Evolutionary conservation across 805 yeast genomes (phyloP), one percentile per base, ranked within the genome.

Genomic region (Sugiyamaella lignohabitans): DNA sequence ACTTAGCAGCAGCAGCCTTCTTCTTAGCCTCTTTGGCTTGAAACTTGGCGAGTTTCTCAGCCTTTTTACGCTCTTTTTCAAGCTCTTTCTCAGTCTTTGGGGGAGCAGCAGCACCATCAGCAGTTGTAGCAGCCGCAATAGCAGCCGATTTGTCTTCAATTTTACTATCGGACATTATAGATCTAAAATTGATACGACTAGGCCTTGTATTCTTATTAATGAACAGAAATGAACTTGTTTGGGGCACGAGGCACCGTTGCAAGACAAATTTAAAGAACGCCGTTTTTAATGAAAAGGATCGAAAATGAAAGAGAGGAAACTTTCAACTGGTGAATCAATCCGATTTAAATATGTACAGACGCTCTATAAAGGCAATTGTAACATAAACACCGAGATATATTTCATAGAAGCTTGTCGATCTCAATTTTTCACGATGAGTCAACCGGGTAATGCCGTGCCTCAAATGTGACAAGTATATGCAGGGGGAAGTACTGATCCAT

Each of bases 1-100:
- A 63, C 18, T 53, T 59, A 50, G 67, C 67, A 40, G 69, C 68
- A 39, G 72, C 73, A 50, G 71, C 73, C 30, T 44, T 38, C 45
- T 85, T 78, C 67, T 88, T 84, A 49, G 82, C 75, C 69, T 84
- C 76, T 59, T 83, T 80, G 49, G 98, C 95, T 59, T 82, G 76
- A 68, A 89, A 87, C 67, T 87, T 81, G 66, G 93, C 84, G 59
- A 86, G 69, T 65, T 87, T 82, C 72, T 87, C 93, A 53, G 95
- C 89, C 74, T 86, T 79, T 73, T 87, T 82, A 62, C 82, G 75
- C 71, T 87, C 95, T 61, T 85, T 87, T 65, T 87, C 95, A 45
- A 86, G 72, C 68, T 85, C 87, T 64, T 85, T 85, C 52, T 82
- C 83, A 37, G 87, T 80, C 68, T 84, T 84, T 36, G 72, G 78